These are phyloP conservation scores for Lipomyces chichibuensis DNA, from an alignment of 805 yeast species.

Conservation along the genomic window DNA sequence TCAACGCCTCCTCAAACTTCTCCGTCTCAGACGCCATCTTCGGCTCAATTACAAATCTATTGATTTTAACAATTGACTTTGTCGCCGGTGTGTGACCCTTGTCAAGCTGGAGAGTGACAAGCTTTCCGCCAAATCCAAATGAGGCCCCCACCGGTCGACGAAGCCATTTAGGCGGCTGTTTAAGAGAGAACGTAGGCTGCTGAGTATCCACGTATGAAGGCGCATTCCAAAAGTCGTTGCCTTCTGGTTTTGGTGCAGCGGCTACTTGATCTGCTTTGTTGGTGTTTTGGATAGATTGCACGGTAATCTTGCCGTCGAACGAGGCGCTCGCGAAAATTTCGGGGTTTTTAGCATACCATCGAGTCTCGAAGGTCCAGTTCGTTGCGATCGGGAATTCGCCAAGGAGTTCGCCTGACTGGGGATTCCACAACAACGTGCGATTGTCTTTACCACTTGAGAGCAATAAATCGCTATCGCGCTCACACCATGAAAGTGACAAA, in stretches of 20 bases:
- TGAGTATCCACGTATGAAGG: conserved; percentile 46
- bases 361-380: conserved; percentile 90
- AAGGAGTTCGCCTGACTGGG: conserved; percentile 66
- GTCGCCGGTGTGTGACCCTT: conserved; percentile 7
- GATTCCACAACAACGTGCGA: conserved; percentile 87
- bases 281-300: conserved; percentile 89
- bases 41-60: conserved; percentile 49
- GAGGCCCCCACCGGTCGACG: conserved; percentile 70
- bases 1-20: conserved; percentile 60
- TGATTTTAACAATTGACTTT: conserved; percentile 45
- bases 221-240: conserved; percentile 81
- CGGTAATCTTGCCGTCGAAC: conserved; percentile 38
- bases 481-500: conserved; percentile 90
- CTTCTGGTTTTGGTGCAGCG: conserved; percentile 48
- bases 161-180: conserved; percentile 91
- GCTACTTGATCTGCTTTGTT: conserved; percentile 40
- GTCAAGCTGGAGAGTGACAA: conserved; percentile 47
- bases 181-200: conserved; percentile 66
- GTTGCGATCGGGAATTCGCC: conserved; percentile 91
- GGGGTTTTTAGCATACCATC: conserved; percentile 85
- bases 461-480: conserved; percentile 73
- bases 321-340: conserved; percentile 82
- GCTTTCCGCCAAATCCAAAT: conserved; percentile 94
- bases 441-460: conserved; percentile 94
- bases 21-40: conserved; percentile 38